phyloP scores from a whole-genome alignment of 2,329 filamentous ascomycete genomes.

The Didymella pomorum region DNA sequence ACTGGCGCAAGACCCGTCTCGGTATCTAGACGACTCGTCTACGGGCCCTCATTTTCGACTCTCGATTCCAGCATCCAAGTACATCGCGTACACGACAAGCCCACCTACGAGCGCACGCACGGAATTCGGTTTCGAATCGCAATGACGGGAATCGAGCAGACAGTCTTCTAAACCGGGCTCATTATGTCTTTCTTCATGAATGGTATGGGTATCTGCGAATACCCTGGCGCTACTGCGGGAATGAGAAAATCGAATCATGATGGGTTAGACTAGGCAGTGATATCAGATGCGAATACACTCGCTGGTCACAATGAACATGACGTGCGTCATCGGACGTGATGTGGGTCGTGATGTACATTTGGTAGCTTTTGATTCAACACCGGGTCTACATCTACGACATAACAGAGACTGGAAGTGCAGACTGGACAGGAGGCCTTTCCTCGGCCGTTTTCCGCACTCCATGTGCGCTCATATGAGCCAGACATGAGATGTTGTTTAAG shows the following conservation, averaged over 20 bases:
- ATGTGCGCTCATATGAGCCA: background rate
- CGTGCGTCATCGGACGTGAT: constrained; percentile 3
- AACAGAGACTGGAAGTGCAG: background rate
- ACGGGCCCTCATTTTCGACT: constrained; percentile 46
- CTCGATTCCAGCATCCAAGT: constrained; percentile 35
- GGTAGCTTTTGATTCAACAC: background rate
- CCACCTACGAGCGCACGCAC: constrained; percentile 39
- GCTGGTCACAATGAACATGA: constrained; percentile 41
- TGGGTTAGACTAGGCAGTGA: constrained; percentile 50
- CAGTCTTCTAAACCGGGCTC: constrained; percentile 36
- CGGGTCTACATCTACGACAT: background rate
- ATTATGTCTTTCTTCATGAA: constrained; percentile 25
- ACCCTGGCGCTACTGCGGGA: constrained; percentile 50
- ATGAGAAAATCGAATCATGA: constrained; percentile 46
- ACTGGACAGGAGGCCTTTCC: background rate
- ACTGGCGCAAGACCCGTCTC: constrained; percentile 99
- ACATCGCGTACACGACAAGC: constrained; percentile 23
- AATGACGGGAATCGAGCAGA: constrained; percentile 31
- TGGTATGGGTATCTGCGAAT: constrained; percentile 26
- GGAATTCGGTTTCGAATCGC: constrained; percentile 41
- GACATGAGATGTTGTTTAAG: background rate
- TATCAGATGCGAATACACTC: constrained; percentile 44
- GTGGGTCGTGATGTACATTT: constrained; percentile 12
- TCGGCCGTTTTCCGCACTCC: background rate
- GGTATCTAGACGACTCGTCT: constrained; percentile 82